These are phyloP conservation scores for Pseudomonodictys pantanalensis DNA, from an alignment of 495 filamentous ascomycete species.

Conservation along the genomic window DNA sequence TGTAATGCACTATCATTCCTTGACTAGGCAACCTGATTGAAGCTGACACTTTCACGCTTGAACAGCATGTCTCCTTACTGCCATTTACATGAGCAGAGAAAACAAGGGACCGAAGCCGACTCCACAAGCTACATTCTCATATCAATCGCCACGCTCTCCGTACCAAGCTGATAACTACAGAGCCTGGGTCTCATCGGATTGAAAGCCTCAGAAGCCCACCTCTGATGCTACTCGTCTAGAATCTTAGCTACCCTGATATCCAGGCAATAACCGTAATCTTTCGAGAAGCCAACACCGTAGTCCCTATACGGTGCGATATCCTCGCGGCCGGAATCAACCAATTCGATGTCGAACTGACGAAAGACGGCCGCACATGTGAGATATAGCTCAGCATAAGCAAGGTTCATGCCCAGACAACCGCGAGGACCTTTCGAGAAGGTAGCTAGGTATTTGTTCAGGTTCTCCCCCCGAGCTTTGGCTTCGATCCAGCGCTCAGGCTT, in stretches of 20 bases:
- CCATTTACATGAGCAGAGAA: too few relatives aligned
- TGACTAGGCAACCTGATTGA: too few relatives aligned
- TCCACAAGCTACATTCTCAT: too few relatives aligned
- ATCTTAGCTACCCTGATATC: neutral
- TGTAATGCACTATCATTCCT: too few relatives aligned
- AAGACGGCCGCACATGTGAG: neutral
- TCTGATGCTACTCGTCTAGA: neutral
- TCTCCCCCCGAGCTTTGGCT: neutral
- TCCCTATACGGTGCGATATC: neutral
- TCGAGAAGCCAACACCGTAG: neutral
- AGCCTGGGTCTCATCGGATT: too few relatives aligned
- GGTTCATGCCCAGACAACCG: conserved; percentile 43
- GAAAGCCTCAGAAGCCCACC: too few relatives aligned
- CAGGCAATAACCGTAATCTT: neutral
- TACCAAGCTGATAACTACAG: too few relatives aligned
- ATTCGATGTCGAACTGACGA: neutral
- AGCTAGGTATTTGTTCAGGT: conserved; percentile 40
- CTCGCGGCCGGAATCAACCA: neutral
- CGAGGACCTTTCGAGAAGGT: conserved; percentile 48
- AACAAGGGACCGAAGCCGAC: too few relatives aligned
- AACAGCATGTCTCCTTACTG: too few relatives aligned
- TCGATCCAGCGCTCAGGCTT: conserved; percentile 22
- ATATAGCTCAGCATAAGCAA: conserved; percentile 1
- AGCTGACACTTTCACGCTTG: too few relatives aligned
- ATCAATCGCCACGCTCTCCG: too few relatives aligned